Conservation (phyloP, 345 rosid genomes). For the Gossypium longicalyx region DNA sequence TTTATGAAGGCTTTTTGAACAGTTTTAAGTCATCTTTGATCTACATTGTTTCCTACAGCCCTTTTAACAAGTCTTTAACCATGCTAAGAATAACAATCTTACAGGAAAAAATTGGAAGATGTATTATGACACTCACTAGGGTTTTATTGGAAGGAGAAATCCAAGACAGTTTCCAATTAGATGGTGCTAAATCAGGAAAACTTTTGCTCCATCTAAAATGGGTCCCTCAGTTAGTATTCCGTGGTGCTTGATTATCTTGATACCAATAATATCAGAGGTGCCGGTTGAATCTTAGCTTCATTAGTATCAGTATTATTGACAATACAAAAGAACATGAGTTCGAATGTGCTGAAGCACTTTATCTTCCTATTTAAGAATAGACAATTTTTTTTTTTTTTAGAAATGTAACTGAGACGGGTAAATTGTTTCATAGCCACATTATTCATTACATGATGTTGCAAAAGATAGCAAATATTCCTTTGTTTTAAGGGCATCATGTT, state of each 20-base stretch:
- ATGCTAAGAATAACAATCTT: background rate
- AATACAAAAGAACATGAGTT: fast-evolving
- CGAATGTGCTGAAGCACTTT: fast-evolving
- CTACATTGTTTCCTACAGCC: background rate
- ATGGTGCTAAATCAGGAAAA: slow-evolving; percentile 66
- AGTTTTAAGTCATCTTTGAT: background rate
- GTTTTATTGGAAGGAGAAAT: slow-evolving; percentile 73
- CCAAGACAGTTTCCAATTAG: slow-evolving; percentile 51
- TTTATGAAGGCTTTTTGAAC: background rate
- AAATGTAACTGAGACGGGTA: background rate
- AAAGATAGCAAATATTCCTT: background rate
- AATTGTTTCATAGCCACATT: background rate
- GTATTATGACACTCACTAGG: slow-evolving; percentile 79
- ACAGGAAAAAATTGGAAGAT: slow-evolving; percentile 79
- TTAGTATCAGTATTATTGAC: too few species aligned
- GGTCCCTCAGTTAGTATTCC: slow-evolving; percentile 60
- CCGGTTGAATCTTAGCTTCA: too few species aligned
- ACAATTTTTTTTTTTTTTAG: background rate
- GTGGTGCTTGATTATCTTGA: slow-evolving; percentile 31
- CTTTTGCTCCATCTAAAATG: slow-evolving; percentile 66
- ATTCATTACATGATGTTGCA: background rate
- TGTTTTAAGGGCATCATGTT: background rate
- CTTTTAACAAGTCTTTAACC: background rate
- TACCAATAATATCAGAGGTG: too few species aligned
- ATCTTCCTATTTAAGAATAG: too few species aligned